Base-by-base conservation (phyloP, 139 green algal genomes). In the Tetradesmus lagerheimii region DNA sequence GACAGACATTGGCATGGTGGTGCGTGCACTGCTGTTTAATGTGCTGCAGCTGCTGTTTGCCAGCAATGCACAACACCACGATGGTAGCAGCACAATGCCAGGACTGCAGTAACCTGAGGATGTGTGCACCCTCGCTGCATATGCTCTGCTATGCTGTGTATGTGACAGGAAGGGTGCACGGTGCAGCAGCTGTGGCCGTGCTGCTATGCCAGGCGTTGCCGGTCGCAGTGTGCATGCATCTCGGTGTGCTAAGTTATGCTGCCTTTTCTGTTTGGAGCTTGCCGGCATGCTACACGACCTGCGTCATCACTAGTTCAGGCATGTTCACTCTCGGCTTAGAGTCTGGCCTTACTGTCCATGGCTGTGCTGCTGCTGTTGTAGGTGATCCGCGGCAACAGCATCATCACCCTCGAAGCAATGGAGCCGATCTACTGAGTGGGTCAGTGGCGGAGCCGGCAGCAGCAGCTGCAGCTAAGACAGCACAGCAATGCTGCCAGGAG, bases 1-100 rank as follows among this genome's bases (percentile, higher is more conserved):
- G 75, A 93, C 92, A 27, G 97, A 99, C 78, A 96, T 99, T 45
- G 98, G 98, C 85, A 99, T 99, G 98, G 97, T 99, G 92, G 98
- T 99, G 75, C 93, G 92, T 92, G 35, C 25, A 18, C 41, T 71
- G n/a, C 47, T 62, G 47, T 18, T 62, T 12, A 11, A 20, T 18
- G 25, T 78, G 27, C n/a, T 31, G 23, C 16, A 8, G 57, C 20
- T 71, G 57, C 16, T n/a, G 57, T 6, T 31, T 71, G 57, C 57
- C 71, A 37, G 71, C 71, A 37, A 79, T 62, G 47, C 12, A 14
- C 47, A 62, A 62, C 12, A 62, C 5, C 20, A 20, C 12, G 20
- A 20, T 14, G 8, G 43, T 8, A 50, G 4, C 4, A 50, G 43
- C 43, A 8, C 43, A 50, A 14, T 50, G 43, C 4, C 20, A 62